Percentiles rank a stretch among this genome's conserved stretches.
These are phyloP conservation scores for Petunia axillaris DNA, from an alignment of 257 asterid species.

Conservation along the genomic window DNA sequence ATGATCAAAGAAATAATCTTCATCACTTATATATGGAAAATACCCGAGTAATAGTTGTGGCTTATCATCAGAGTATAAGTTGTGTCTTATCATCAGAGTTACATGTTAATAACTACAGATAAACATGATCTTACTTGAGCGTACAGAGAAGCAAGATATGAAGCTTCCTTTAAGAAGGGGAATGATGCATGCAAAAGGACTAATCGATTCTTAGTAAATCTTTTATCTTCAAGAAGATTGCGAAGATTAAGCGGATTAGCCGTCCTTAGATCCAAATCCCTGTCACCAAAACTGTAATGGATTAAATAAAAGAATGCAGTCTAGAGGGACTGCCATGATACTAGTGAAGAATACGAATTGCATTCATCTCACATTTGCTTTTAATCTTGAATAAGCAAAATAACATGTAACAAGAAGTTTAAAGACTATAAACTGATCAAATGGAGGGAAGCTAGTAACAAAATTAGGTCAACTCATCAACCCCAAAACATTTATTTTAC, in stretches of 20 bases:
- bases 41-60: too few relatives aligned
- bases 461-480: neutral
- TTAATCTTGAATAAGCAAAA: neutral
- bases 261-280: slow-evolving; percentile 81
- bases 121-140: slow-evolving; percentile 55
- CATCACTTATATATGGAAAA: slow-evolving; percentile 15
- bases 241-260: slow-evolving; percentile 93
- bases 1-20: slow-evolving; percentile 23
- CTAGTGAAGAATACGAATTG: neutral
- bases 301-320: slow-evolving; percentile 26
- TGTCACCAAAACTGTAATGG: slow-evolving; percentile 71
- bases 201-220: slow-evolving; percentile 63
- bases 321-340: neutral
- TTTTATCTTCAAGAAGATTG: slow-evolving; percentile 17
- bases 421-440: neutral
- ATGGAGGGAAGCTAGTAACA: neutral
- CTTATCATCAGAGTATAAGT: too few relatives aligned
- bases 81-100: too few relatives aligned
- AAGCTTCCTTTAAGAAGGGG: slow-evolving; percentile 89
- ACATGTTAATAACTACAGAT: neutral
- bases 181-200: slow-evolving; percentile 90
- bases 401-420: neutral
- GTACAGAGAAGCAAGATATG: slow-evolving; percentile 88
- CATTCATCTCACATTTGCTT: too few relatives aligned
- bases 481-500: slow-evolving; percentile 39